phyloP scores from a whole-genome alignment of 768 basidiomycete genomes.

The Xanthoconium stramineum region DNA sequence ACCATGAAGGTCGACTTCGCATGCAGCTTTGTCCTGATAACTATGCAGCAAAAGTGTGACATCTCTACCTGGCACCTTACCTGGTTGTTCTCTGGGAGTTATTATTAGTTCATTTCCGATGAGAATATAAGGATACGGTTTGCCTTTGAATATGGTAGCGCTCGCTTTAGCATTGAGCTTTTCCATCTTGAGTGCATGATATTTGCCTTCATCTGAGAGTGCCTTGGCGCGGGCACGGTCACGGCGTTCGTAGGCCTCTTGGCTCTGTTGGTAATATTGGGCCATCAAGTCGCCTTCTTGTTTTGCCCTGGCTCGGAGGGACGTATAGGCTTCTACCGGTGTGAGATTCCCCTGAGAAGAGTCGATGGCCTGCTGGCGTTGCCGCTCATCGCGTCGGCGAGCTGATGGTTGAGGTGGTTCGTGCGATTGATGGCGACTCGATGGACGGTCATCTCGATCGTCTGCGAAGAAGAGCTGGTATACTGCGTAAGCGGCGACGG shows the following conservation, averaged over 20 bases:
- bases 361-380: background rate
- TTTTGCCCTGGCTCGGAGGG: constrained; percentile 70
- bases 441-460: constrained; percentile 2
- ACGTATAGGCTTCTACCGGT: constrained; percentile 42
- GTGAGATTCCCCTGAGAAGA: background rate
- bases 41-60: background rate
- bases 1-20: constrained; percentile 87
- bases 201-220: constrained; percentile 75
- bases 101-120: background rate
- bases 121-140: constrained; percentile 28
- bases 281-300: constrained; percentile 77
- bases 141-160: constrained; percentile 72
- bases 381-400: constrained; percentile 10
- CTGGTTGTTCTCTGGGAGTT: constrained; percentile 66
- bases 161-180: constrained; percentile 74
- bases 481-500: constrained; percentile 3
- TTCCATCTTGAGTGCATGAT: constrained; percentile 73
- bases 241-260: constrained; percentile 66
- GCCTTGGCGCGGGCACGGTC: constrained; percentile 79
- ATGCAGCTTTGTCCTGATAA: constrained; percentile 54
- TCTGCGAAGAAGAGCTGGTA: constrained; percentile 12
- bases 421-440: background rate
- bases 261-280: constrained; percentile 59
- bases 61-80: constrained; percentile 29
- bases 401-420: background rate